Conservation (phyloP, 108 stramenopile species). For the Aurantiochytrium sp. region DNA sequence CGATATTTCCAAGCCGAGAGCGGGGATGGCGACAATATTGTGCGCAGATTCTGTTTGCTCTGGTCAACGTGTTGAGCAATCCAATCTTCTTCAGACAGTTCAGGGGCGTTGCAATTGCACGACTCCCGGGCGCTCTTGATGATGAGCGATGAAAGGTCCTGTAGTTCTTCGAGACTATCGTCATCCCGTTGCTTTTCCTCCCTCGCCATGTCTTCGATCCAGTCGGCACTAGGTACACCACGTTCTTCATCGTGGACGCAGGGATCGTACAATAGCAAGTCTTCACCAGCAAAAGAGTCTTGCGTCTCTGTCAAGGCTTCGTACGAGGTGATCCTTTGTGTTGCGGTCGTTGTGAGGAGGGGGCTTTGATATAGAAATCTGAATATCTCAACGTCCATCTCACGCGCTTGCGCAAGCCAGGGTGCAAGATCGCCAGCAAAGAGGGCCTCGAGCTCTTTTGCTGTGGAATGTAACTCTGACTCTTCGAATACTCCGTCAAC, state of each 20-base stretch:
- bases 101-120: background rate
- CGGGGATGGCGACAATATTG: too few species aligned
- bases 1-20: too few species aligned
- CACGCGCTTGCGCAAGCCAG: background rate
- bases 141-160: background rate
- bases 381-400: background rate
- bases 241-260: background rate
- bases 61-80: too few species aligned
- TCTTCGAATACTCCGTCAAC: background rate
- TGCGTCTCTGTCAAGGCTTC: background rate
- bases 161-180: background rate
- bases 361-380: background rate
- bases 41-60: too few species aligned
- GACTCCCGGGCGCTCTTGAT: background rate
- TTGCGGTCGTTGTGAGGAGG: background rate
- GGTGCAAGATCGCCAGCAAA: background rate
- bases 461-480: background rate
- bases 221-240: background rate
- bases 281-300: background rate
- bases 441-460: background rate
- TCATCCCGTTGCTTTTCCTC: background rate
- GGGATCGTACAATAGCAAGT: too few species aligned
- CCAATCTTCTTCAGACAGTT: background rate
- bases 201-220: background rate
- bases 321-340: too few species aligned